phyloP scores from a whole-genome alignment of 2,329 filamentous ascomycete species.

The Sclerotinia spermophila region DNA sequence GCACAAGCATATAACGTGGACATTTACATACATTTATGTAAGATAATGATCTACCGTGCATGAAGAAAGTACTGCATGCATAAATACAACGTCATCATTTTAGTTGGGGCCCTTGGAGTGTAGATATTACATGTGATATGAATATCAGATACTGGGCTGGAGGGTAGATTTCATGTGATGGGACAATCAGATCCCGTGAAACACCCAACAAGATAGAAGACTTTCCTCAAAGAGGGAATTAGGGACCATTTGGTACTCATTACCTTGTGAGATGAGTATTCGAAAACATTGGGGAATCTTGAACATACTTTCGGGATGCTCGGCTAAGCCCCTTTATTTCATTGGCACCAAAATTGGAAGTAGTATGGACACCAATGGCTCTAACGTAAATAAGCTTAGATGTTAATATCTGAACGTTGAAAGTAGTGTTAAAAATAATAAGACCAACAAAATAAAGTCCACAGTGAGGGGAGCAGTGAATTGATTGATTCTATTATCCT shows the following conservation, averaged over 20 bases:
- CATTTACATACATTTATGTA: neutral
- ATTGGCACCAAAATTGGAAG: neutral
- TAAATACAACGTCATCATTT: neutral
- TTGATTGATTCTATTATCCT: neutral
- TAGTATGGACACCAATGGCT: neutral
- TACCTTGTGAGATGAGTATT: neutral
- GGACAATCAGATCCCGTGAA: neutral
- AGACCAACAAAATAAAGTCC: neutral
- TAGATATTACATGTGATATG: neutral
- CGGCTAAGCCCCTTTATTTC: neutral
- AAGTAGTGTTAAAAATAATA: neutral
- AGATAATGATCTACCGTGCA: neutral
- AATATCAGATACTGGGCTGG: too few species aligned
- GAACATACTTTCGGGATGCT: neutral
- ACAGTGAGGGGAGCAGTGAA: neutral
- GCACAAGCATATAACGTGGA: neutral
- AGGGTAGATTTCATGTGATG: neutral
- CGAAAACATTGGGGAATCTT: neutral
- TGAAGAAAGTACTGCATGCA: neutral
- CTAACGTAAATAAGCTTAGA: too few species aligned
- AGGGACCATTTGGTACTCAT: neutral
- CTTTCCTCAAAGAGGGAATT: neutral
- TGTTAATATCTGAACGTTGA: neutral
- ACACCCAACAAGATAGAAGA: too few species aligned
- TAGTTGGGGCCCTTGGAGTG: neutral